Conservation (phyloP, 2,329 filamentous ascomycete genomes). For the Verticillium dahliae region DNA sequence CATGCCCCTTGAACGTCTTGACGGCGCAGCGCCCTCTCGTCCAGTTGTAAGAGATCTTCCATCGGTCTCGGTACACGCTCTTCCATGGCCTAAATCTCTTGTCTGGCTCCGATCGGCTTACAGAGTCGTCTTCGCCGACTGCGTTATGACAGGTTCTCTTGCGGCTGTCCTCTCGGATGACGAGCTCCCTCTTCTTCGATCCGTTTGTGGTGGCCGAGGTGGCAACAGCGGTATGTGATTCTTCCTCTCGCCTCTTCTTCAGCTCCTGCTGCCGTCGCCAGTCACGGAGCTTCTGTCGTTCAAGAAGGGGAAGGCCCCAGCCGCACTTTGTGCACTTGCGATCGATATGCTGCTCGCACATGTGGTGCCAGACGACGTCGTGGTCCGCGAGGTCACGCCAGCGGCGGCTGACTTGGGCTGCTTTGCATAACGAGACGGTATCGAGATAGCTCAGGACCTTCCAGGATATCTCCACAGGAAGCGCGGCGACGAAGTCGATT, state of each 20-base stretch:
- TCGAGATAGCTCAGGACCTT: conserved; percentile 92
- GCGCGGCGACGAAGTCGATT: conserved; percentile 88
- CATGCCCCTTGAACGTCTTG: conserved; percentile 77
- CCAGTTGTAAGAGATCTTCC: conserved; percentile 96
- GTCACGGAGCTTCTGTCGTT: conserved; percentile 79
- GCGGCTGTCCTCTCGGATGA: conserved; percentile 19
- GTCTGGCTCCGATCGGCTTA: conserved; percentile 28
- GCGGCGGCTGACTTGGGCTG: conserved; percentile 82
- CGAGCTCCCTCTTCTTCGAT: conserved; percentile 26
- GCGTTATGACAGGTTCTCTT: conserved; percentile 26
- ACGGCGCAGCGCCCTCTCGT: conserved; percentile 86
- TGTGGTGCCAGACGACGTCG: conserved; percentile 92
- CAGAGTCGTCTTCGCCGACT: conserved; percentile 10
- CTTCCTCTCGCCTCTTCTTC: conserved; percentile 16
- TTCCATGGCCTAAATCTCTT: conserved; percentile 70
- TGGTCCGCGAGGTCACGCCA: conserved; percentile 93
- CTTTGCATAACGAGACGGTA: conserved; percentile 90
- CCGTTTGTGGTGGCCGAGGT: conserved; percentile 14
- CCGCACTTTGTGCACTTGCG: conserved; percentile 91
- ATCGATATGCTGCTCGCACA: conserved; percentile 68
- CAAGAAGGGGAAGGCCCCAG: conserved; percentile 85
- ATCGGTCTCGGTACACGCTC: conserved; percentile 90
- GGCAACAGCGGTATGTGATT: conserved; percentile 10
- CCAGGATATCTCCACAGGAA: conserved; percentile 86
- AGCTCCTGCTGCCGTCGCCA: conserved; percentile 81